Evolutionary conservation across 2,329 filamentous ascomycete genomes (phyloP).

Genomic region (Anthostomella pinea): DNA sequence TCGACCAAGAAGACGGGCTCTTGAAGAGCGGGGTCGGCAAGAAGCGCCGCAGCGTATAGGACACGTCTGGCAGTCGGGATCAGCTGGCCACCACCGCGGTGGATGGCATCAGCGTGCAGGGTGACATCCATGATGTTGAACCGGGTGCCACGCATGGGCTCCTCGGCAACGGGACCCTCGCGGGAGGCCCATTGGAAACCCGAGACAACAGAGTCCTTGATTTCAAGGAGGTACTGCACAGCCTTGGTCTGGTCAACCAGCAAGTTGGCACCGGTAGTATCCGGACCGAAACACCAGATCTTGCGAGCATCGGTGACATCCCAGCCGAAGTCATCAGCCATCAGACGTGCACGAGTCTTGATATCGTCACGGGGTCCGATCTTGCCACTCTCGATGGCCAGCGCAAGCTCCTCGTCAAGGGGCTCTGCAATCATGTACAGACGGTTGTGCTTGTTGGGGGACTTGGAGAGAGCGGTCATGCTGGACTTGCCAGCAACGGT

Average conservation of each 20-base stretch:
- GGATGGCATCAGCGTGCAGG: constrained; percentile 98
- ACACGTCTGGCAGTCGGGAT: constrained; percentile 98
- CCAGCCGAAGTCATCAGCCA: constrained; percentile 97
- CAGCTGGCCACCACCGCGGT: constrained; percentile 98
- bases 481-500: constrained; percentile 80
- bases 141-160: constrained; percentile 94
- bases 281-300: constrained; percentile 99
- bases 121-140: constrained; percentile 99
- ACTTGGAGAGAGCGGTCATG: constrained; percentile 98
- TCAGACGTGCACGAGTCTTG: constrained; percentile 93
- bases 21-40: constrained; percentile 86
- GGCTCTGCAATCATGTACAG: constrained; percentile 93
- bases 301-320: constrained; percentile 99
- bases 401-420: constrained; percentile 85
- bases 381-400: constrained; percentile 88
- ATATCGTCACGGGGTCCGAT: constrained; percentile 95
- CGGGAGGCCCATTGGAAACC: constrained; percentile 99
- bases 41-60: constrained; percentile 86
- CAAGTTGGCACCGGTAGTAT: constrained; percentile 97
- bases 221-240: constrained; percentile 99
- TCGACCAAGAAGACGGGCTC: constrained; percentile 99
- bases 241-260: constrained; percentile 99
- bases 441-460: constrained; percentile 99
- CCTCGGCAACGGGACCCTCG: constrained; percentile 96
- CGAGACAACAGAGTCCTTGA: constrained; percentile 99